These are phyloP conservation scores for Nyctanthes arbortristis DNA, from an alignment of 257 asterid species.

Conservation along the genomic window DNA sequence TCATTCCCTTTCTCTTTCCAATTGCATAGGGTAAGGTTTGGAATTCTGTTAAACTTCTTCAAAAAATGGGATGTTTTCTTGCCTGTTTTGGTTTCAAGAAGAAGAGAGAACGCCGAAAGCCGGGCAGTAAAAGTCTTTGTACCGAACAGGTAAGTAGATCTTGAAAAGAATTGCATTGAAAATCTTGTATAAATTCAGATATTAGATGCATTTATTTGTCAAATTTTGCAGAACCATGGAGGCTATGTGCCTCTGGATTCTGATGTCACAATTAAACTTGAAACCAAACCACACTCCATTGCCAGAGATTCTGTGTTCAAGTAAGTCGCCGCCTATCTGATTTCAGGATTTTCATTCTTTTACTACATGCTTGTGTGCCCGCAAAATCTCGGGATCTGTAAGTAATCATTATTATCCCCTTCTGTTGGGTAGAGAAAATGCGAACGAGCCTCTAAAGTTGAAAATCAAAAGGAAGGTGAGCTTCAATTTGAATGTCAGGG, in stretches of 20 bases:
- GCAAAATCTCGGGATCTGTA: neutral
- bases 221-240: conserved; percentile 40
- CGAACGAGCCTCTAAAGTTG: conserved; percentile 35
- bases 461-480: conserved; percentile 71
- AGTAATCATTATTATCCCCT: neutral
- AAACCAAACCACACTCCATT: conserved; percentile 26
- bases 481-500: conserved; percentile 65
- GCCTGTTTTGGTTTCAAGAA: conserved; percentile 61
- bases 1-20: neutral
- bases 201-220: neutral
- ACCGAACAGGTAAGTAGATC: conserved; percentile 35
- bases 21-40: conserved; percentile 15
- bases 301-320: conserved; percentile 31
- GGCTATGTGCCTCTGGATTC: conserved; percentile 67
- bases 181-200: neutral
- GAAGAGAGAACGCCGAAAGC: conserved; percentile 42
- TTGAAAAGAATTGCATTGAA: neutral
- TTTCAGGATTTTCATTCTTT: neutral
- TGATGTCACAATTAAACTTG: conserved; percentile 34
- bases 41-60: conserved; percentile 25
- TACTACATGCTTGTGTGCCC: too few species aligned
- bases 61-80: conserved; percentile 79
- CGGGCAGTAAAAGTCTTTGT: conserved; percentile 31
- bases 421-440: conserved; percentile 42
- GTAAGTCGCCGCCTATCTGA: conserved; percentile 31